These are phyloP conservation scores for Hericium rajendrae DNA, from an alignment of 768 basidiomycete species.

Conservation along the genomic window DNA sequence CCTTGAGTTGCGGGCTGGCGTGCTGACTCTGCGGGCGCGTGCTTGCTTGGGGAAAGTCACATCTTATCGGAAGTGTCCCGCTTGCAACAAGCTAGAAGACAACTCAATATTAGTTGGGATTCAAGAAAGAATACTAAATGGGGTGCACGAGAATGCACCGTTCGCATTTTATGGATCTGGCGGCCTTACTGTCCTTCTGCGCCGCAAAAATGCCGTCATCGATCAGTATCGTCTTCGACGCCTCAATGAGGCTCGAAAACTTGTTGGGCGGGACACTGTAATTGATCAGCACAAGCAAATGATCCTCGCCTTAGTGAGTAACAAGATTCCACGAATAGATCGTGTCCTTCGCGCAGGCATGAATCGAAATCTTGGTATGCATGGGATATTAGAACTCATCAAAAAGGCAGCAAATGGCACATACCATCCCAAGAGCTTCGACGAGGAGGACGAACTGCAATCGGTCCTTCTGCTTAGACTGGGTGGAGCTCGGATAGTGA, in stretches of 20 bases:
- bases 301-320: background rate
- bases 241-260: background rate
- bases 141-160: background rate
- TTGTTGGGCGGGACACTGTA: background rate
- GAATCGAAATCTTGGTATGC: background rate
- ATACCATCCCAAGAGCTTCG: slow-evolving; percentile 1
- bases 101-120: background rate
- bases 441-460: background rate
- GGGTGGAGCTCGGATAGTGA: background rate
- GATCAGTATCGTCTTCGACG: background rate
- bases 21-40: background rate
- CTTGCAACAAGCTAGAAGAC: background rate
- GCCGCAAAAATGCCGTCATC: background rate
- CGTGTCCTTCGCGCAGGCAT: background rate
- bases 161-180: background rate
- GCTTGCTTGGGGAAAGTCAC: background rate
- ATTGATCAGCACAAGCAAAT: background rate
- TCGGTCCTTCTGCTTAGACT: background rate
- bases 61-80: too few relatives aligned
- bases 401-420: background rate
- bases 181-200: background rate
- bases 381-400: background rate
- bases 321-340: background rate
- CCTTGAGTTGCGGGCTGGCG: background rate
- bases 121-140: background rate